phyloP scores from a whole-genome alignment of 1,139 yeast genomes.

The Yamadazyma atmosphaerica region DNA sequence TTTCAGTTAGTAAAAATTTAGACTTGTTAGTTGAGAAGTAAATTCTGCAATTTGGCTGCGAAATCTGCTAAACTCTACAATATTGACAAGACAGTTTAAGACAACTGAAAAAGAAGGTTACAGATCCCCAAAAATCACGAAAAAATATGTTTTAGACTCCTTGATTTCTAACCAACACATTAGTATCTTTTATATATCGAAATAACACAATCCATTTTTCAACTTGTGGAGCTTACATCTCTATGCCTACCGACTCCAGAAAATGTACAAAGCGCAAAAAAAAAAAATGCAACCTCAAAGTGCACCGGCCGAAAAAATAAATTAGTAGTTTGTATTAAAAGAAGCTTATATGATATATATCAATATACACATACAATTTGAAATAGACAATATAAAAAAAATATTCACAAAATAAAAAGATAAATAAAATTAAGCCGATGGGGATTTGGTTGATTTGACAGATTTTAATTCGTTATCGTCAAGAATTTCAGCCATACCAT shows the following conservation, averaged over 20 bases:
- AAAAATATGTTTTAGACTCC: neutral
- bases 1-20: too few species aligned
- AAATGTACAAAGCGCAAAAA: neutral
- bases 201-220: too few species aligned
- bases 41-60: neutral
- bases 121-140: neutral
- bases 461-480: slow-evolving; percentile 28
- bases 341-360: slow-evolving; percentile 1
- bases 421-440: neutral
- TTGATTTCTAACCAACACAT: too few species aligned
- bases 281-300: neutral
- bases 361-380: neutral
- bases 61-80: too few species aligned
- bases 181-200: too few species aligned
- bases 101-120: too few species aligned
- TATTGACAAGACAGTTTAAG: too few species aligned
- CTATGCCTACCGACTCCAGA: too few species aligned
- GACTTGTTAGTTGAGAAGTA: too few species aligned
- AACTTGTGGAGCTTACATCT: too few species aligned
- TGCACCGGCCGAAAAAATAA: too few species aligned
- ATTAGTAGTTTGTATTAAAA: neutral
- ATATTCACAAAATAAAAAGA: neutral
- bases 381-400: neutral
- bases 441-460: slow-evolving; percentile 17
- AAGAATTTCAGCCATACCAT: slow-evolving; percentile 25